phyloP scores from a whole-genome alignment of 2,329 filamentous ascomycete species.

The Venturia asperata region DNA sequence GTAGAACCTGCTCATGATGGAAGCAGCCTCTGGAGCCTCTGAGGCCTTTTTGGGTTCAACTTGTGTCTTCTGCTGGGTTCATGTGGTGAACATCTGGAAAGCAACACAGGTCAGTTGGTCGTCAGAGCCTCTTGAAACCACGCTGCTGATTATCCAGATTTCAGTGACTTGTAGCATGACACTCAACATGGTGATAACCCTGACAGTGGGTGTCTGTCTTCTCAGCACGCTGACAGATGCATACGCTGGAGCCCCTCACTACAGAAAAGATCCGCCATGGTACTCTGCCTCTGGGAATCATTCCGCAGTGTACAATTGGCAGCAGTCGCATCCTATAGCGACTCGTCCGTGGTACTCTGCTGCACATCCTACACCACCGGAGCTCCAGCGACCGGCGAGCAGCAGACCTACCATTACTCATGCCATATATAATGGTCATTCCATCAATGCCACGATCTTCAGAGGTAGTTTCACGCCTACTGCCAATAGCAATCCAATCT shows the following conservation, averaged over 20 bases:
- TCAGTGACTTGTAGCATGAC: neutral
- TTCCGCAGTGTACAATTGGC: neutral
- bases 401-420: neutral
- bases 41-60: no score
- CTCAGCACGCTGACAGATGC: neutral
- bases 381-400: neutral
- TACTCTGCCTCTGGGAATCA: neutral
- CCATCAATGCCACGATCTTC: neutral
- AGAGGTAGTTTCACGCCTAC: neutral
- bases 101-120: neutral
- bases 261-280: neutral
- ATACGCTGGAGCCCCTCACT: neutral
- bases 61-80: neutral
- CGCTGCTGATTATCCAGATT: neutral
- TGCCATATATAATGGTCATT: neutral
- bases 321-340: neutral
- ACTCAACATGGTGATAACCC: neutral
- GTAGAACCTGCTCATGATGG: no score
- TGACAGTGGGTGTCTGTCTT: neutral
- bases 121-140: no score
- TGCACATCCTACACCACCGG: neutral
- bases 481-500: neutral
- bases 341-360: neutral
- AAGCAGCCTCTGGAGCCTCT: no score
- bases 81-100: neutral